Conservation (phyloP, 495 filamentous ascomycete species). For the Penicillium canariense region DNA sequence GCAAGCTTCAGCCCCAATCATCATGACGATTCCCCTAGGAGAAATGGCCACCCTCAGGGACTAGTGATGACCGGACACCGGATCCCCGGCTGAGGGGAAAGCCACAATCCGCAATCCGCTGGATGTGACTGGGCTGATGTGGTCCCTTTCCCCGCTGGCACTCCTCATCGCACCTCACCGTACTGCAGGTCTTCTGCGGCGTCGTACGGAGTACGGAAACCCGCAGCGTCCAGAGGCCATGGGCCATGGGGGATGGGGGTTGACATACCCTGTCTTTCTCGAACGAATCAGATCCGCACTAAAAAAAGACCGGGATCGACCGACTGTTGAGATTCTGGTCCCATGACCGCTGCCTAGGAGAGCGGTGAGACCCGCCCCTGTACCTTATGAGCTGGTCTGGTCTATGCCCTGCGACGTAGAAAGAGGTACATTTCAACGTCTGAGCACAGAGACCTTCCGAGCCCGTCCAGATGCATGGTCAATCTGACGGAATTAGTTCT, state of each 20-base stretch:
- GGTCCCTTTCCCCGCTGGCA: neutral
- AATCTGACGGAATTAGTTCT: neutral
- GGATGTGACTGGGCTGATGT: neutral
- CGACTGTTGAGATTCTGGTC: slow-evolving; percentile 1
- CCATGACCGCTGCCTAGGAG: neutral
- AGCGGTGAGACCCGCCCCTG: too few species aligned
- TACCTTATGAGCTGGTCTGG: neutral
- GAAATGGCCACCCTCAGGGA: too few species aligned
- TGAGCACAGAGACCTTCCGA: neutral
- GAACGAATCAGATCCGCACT: slow-evolving; percentile 8
- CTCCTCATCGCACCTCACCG: too few species aligned
- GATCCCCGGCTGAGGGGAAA: neutral
- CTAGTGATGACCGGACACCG: too few species aligned
- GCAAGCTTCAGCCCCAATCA: neutral
- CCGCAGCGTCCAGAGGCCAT: neutral
- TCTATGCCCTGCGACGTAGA: neutral
- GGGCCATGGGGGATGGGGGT: neutral
- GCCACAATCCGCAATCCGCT: neutral
- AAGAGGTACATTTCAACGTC: neutral
- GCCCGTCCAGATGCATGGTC: neutral
- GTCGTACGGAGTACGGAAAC: too few species aligned
- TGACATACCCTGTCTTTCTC: neutral
- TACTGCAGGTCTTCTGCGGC: neutral
- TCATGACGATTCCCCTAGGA: neutral
- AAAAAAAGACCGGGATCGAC: slow-evolving; percentile 7